Conservation (phyloP, 2,329 filamentous ascomycete species). For the Fusarium guadeloupense region DNA sequence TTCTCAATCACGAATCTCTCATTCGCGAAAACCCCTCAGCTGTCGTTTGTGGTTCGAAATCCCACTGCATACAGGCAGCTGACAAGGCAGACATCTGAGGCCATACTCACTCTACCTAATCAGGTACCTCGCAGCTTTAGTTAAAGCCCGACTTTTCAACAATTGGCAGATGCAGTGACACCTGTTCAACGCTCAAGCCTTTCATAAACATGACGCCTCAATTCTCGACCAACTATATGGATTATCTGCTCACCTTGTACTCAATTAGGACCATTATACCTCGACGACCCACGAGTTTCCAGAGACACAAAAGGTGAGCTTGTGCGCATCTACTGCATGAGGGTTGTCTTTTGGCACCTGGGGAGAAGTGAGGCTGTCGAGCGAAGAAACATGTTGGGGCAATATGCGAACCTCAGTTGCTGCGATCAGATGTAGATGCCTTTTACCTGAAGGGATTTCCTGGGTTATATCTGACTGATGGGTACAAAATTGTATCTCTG, state of each 20-base stretch:
- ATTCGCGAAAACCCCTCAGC: not conserved
- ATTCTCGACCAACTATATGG: slow-evolving; percentile 26
- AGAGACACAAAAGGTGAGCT: slow-evolving; percentile 19
- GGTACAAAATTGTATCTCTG: not conserved
- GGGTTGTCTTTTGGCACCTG: slow-evolving; percentile 18
- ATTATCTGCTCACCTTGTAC: not conserved
- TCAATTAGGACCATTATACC: slow-evolving; percentile 23
- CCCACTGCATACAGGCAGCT: slow-evolving; percentile 28
- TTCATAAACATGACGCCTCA: slow-evolving; percentile 14
- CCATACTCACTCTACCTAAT: slow-evolving; percentile 25
- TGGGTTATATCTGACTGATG: slow-evolving; percentile 24
- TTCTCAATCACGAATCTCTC: slow-evolving; percentile 3
- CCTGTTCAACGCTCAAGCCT: slow-evolving; percentile 31
- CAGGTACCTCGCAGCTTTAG: slow-evolving; percentile 30
- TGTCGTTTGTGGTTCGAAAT: slow-evolving; percentile 7
- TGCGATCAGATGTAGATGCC: slow-evolving; percentile 4
- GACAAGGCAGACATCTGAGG: slow-evolving; percentile 25
- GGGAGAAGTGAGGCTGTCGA: slow-evolving; percentile 36
- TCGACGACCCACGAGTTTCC: slow-evolving; percentile 16
- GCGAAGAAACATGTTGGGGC: slow-evolving; percentile 2
- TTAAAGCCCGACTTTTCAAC: slow-evolving; percentile 18
- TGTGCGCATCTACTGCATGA: slow-evolving; percentile 25
- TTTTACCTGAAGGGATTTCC: slow-evolving; percentile 3
- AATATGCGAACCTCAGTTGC: slow-evolving; percentile 12
- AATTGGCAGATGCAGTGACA: slow-evolving; percentile 37